A percentile compares a stretch with the other conserved stretches of the same genome.
These are phyloP conservation scores for Marasmius tenuissimus DNA, from an alignment of 1,284 basidiomycete genomes.

Conservation along the genomic window DNA sequence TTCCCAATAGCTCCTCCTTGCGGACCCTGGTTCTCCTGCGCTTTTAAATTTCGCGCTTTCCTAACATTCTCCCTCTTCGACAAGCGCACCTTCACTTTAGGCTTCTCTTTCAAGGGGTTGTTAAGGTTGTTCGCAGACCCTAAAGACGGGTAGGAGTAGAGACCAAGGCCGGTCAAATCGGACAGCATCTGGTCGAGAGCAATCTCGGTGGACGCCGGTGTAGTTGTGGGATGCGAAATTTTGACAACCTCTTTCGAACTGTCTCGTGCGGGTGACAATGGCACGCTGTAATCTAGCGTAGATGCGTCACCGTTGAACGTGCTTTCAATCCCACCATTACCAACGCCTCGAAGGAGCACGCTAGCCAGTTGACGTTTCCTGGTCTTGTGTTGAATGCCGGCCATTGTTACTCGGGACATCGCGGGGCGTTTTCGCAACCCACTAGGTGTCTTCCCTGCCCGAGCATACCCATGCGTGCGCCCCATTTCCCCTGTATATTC, in stretches of 20 bases:
- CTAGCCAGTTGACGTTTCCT: neutral
- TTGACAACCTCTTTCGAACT: neutral
- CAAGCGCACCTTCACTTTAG: conserved; percentile 27
- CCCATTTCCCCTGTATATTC: neutral
- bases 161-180: neutral
- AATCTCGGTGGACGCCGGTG: neutral
- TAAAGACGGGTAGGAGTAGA: neutral
- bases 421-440: neutral
- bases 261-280: neutral
- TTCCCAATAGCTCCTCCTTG: neutral
- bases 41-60: conserved; percentile 16
- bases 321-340: neutral
- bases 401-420: neutral
- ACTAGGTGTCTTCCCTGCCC: neutral
- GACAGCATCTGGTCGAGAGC: neutral
- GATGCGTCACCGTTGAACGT: neutral
- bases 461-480: neutral
- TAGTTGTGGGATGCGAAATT: neutral
- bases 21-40: too few relatives aligned
- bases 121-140: neutral
- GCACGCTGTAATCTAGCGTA: neutral
- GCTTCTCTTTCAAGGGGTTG: conserved; percentile 16
- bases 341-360: neutral
- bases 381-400: neutral
- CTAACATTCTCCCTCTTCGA: conserved; percentile 29